These are phyloP conservation scores for Carex pumila DNA, from an alignment of 176 grass and related monocot genomes.

Conservation along the genomic window DNA sequence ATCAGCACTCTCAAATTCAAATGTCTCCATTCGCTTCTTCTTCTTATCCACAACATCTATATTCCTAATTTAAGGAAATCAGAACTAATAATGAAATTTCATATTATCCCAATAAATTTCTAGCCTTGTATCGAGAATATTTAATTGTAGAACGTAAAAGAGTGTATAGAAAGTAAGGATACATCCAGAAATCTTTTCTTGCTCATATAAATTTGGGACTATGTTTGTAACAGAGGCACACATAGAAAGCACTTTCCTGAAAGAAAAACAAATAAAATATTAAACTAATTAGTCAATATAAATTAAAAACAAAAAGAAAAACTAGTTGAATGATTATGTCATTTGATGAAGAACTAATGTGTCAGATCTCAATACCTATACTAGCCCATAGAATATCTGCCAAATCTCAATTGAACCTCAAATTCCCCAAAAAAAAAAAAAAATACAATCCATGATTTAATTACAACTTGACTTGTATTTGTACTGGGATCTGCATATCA, in stretches of 20 bases:
- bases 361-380: background rate
- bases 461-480: background rate
- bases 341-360: background rate
- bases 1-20: conserved; percentile 38
- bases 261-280: conserved; percentile 8
- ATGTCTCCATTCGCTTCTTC: conserved; percentile 44
- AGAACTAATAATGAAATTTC: conserved; percentile 2
- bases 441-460: background rate
- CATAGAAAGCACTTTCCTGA: conserved; percentile 74
- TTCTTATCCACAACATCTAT: conserved; percentile 55
- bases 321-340: background rate
- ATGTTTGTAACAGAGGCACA: conserved; percentile 62
- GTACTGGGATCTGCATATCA: background rate
- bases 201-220: conserved; percentile 56
- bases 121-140: background rate
- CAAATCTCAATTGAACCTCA: too few species aligned
- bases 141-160: background rate
- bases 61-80: conserved; percentile 12
- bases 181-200: conserved; percentile 69
- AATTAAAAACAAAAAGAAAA: background rate
- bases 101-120: background rate
- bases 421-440: background rate
- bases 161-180: conserved; percentile 41
- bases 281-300: conserved; percentile 20
- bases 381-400: too few species aligned